These are phyloP conservation scores for Trichopus zeylanicus DNA, from an alignment of 116 monocot genomes.

Conservation along the genomic window DNA sequence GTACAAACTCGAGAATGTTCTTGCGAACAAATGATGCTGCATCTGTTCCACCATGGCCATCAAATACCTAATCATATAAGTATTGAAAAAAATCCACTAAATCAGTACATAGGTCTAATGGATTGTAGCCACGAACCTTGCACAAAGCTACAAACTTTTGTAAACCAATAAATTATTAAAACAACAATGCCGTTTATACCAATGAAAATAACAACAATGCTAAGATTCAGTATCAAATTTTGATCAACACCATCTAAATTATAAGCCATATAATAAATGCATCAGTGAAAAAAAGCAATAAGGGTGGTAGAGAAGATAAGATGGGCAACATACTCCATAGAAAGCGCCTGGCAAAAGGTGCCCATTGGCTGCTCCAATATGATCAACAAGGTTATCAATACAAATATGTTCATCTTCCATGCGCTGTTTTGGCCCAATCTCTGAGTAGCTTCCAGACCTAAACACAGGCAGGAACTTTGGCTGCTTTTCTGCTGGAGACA, in stretches of 20 bases:
- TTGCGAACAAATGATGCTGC: conserved; percentile 19
- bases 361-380: neutral
- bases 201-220: no score
- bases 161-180: no score
- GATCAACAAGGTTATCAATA: conserved; percentile 19
- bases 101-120: no score
- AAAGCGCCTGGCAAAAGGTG: conserved; percentile 12
- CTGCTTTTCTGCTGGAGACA: conserved; percentile 16
- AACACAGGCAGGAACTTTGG: conserved; percentile 12
- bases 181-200: no score
- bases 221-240: no score
- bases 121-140: no score
- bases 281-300: no score
- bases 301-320: no score
- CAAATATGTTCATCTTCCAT: conserved; percentile 39
- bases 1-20: conserved; percentile 13
- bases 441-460: conserved; percentile 22
- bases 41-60: conserved; percentile 26
- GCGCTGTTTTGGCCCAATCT: conserved; percentile 16
- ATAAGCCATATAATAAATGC: no score
- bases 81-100: neutral
- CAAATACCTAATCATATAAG: conserved; percentile 16
- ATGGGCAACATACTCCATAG: conserved; percentile 19
- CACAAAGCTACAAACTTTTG: no score
- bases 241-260: no score